phyloP scores from a whole-genome alignment of 2,329 filamentous ascomycete genomes.

The Xylaria sp. region DNA sequence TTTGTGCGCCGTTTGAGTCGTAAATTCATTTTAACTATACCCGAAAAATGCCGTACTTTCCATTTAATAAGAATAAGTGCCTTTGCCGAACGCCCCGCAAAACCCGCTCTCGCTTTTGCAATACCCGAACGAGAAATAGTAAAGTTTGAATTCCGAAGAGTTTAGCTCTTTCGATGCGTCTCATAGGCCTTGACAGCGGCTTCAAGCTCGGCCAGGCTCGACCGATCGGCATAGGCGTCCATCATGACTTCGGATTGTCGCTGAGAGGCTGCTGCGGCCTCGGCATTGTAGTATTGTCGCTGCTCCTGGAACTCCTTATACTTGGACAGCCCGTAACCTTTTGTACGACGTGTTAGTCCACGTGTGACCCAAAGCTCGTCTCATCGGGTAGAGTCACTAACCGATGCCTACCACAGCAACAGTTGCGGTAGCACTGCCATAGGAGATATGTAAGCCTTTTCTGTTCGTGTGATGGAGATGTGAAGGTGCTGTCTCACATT shows the following conservation, averaged over 20 bases:
- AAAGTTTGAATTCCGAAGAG: neutral
- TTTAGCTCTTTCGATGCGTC: constrained; percentile 36
- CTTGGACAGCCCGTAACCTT: constrained; percentile 47
- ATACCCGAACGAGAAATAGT: neutral
- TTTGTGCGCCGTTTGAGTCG: constrained; percentile 22
- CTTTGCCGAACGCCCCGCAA: constrained; percentile 1
- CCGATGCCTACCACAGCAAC: constrained; percentile 49
- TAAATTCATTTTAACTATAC: constrained; percentile 20
- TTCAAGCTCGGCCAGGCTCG: constrained; percentile 60
- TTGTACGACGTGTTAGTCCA: neutral
- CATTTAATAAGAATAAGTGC: neutral
- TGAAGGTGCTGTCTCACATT: constrained; percentile 29
- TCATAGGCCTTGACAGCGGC: constrained; percentile 60
- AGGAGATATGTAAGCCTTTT: constrained; percentile 34
- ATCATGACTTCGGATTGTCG: constrained; percentile 54
- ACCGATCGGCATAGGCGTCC: constrained; percentile 61
- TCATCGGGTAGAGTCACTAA: constrained; percentile 35
- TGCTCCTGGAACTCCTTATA: constrained; percentile 44
- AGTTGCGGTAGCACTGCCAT: constrained; percentile 46
- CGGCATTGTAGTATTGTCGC: constrained; percentile 44
- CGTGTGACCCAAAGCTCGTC: constrained; percentile 8
- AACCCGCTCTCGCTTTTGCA: neutral
- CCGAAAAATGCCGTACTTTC: neutral
- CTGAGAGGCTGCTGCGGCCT: constrained; percentile 47
- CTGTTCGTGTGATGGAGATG: neutral